Conservation (phyloP, 345 rosid genomes). For the Zanthoxylum bungeanum region DNA sequence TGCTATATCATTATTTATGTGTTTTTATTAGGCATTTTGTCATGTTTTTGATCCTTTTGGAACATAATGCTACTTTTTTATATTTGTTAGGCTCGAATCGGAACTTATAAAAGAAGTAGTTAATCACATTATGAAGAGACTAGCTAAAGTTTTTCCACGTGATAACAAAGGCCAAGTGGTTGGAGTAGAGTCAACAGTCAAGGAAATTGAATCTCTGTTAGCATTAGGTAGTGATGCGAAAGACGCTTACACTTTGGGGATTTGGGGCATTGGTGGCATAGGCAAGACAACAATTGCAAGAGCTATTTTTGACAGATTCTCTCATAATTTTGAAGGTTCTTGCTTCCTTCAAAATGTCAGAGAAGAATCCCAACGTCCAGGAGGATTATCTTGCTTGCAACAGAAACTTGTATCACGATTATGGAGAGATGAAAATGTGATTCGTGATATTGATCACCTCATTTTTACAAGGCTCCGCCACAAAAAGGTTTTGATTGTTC, state of each 20-base stretch:
- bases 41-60: not conserved
- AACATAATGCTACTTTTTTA: too few relatives aligned
- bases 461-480: constrained; percentile 9
- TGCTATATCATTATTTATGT: not conserved
- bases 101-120: not conserved
- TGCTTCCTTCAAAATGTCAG: constrained; percentile 12
- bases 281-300: not conserved
- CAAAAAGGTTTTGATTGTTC: constrained; percentile 21
- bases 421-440: constrained; percentile 13
- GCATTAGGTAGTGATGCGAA: not conserved
- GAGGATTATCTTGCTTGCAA: constrained; percentile 7
- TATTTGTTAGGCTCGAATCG: not conserved
- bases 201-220: not conserved
- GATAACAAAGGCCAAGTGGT: not conserved
- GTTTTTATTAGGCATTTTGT: not conserved
- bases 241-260: not conserved
- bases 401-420: not conserved
- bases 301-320: not conserved
- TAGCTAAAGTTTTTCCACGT: not conserved
- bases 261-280: not conserved
- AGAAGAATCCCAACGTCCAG: constrained; percentile 5
- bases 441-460: constrained; percentile 4
- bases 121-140: not conserved
- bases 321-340: not conserved
- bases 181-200: not conserved